Base-by-base conservation (phyloP, 768 basidiomycete species). In the Lentinula detonsa region DNA sequence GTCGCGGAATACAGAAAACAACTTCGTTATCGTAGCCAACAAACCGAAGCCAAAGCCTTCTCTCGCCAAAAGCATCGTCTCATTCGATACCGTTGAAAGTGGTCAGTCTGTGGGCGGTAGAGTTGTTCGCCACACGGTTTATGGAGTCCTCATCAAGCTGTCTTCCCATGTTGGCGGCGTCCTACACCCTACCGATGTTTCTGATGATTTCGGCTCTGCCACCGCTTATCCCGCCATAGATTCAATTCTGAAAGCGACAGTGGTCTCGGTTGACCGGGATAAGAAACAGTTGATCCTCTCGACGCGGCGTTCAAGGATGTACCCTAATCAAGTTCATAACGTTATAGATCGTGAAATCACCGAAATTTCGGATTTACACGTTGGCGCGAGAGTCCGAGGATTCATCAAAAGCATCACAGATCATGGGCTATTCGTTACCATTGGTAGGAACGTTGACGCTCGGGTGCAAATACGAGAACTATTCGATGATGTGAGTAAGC, bases 401-500 rank as follows among this genome's bases (percentile, higher is more conserved):
- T 93, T 96, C 69, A 82, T 98, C 69, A 97, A 93, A 75, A 91
- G 85, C 66, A 78, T 98, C 35, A 82, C 85, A 16, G 89, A 93
- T 50, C 87, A 90, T 69, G 96, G 96, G 15, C 68, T 99, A 18
- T 98, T 97, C 66, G 93, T 99, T 3, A 84, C 84, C 31, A 74
- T 99, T 39, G 93, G 92, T 9, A 82, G 88, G 34, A 81, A 81
- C n/a, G 77, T 97, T 31, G 93, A 95, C 68, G 95, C 90, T 60
- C 86, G 95, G 16, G 87, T 99, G 31, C 93, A 96, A 74, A 98
- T 98, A 69, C 86, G 82, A 68, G 93, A 97, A 73, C 81, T 96
- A 4, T 97, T 96, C 69, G 92, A 97, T 68, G 93, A 95, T 61
- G 83, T 83, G 50, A 48, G 77, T 68, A 35, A 6, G 66, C 85